Evolutionary conservation across 2,329 filamentous ascomycete species (phyloP), one percentile per base, ranked within the genome.

Genomic region (Rachicladosporium sp.): DNA sequence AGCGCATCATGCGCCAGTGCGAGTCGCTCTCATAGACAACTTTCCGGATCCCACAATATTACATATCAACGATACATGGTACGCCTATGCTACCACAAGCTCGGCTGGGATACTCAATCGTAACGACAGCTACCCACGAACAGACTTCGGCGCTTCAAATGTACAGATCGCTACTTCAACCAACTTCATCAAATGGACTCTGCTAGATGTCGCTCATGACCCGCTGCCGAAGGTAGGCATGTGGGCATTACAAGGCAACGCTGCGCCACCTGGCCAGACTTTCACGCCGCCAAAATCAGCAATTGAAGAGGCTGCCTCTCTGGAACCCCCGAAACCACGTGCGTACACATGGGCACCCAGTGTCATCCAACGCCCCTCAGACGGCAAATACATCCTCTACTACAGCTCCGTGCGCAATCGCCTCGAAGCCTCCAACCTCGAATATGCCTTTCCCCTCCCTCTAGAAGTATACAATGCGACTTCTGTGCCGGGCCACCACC

Each of bases 21-120:
- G 43, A 31, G 35, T 41, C n/a, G 54, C 52, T 10, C 43, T 60
- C 19, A 33, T 41, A 3, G 48, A 47, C 12, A 61, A 64, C 47
- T 64, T 64, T 36, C 55, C 62, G 1, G 62, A 65, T 47, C 62
- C 62, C 2, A 42, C 52, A 7, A 45, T 64, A 9, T 47, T 54
- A 27, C 44, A 51, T 29, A 43, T 51, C 19, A 50, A 56, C 12
- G 54, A 53, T 12, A 56, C 50, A 0, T 64, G 55, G 54, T 63
- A 61, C 36, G 59, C 61, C 2, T 63, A 54, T 38, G 61, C 52
- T 0, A 64, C 62, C 11, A 61, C 57, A 42, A 56, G 56, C 37
- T 56, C 53, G 2, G 54, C 56, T 6, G 53, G 54, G 4, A 51
- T 55, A 10, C 42, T 58, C 4, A 21, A 45, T 3, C 38, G 38